Evolutionary conservation across 441 rosid genomes (phyloP), one percentile per base, ranked within the genome.

Genomic region (Geranium incanum): DNA sequence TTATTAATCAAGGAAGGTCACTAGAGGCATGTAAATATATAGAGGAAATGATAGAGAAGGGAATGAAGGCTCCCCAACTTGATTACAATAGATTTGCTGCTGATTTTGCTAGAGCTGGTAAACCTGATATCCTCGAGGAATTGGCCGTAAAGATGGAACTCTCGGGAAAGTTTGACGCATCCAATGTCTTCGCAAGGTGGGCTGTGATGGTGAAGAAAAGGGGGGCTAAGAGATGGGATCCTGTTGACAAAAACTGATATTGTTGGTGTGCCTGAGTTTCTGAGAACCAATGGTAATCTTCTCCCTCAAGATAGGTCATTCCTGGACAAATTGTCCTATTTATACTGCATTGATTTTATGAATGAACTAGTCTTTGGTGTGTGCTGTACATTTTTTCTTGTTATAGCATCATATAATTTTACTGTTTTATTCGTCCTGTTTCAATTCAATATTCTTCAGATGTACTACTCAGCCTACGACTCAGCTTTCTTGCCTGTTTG

Each of bases 1-100:
- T 88, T 6, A 80, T 86, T 70, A 80, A 87, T 70, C 83, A 82
- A 39, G 88, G 89, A 39, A 84, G 83, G 71, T 81, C 90, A 8
- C 83, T 70, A 68, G 94, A 86, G 72, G 95, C 92, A 62, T 90
- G 91, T 73, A 85, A 82, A 65, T 85, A 79, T 77, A 70, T 94
- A 72, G 94, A 86, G 80, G 91, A 94, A 82, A 94, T 92, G 99
- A 72, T 90, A 41, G 90, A 80, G 72, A 90, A 88, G 83, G 97
- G 93, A 75, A 87, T 90, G 97, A 90, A 88, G 77, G 84, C 90
- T 72, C 94, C 97, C 64, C 83, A 82, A 68, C 88, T 92, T 13
- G 98, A 94, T 83, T 91, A 92, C 77, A 83, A 85, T 70, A 90
- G 82, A 79, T 87, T 91, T 71, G 87, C 84, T n/a, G 87, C 91